phyloP scores from a whole-genome alignment of 2,329 filamentous ascomycete genomes.

The Fusarium sp. region DNA sequence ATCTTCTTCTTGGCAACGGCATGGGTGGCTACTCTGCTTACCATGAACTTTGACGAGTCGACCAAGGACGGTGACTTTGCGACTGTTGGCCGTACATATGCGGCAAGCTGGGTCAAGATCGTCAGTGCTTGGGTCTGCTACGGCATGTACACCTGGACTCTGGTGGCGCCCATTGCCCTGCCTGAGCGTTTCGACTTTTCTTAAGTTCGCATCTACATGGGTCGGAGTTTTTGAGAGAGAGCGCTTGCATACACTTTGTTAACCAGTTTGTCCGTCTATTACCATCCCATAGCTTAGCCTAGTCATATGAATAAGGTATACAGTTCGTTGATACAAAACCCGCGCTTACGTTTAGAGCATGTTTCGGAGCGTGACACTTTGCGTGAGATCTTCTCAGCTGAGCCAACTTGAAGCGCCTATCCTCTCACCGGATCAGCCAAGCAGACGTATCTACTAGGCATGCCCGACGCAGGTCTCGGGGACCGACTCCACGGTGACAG shows the following conservation, averaged over 20 bases:
- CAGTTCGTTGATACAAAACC: neutral
- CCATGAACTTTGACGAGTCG: conserved; percentile 77
- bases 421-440: conserved; percentile 27
- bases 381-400: conserved; percentile 9
- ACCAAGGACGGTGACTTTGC: conserved; percentile 81
- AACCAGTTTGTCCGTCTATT: conserved; percentile 12
- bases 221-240: conserved; percentile 31
- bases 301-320: conserved; percentile 15
- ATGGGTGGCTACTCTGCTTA: conserved; percentile 92
- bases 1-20: conserved; percentile 97
- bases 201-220: conserved; percentile 30
- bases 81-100: conserved; percentile 93
- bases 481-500: conserved; percentile 26
- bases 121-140: conserved; percentile 98
- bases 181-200: conserved; percentile 85
- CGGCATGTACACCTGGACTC: conserved; percentile 90
- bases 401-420: conserved; percentile 11
- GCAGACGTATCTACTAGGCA: conserved; percentile 13
- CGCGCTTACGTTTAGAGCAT: neutral
- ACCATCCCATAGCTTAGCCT: conserved; percentile 9
- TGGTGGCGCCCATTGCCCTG: conserved; percentile 86
- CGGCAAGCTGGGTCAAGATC: conserved; percentile 99
- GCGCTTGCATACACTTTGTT: conserved; percentile 28
- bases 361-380: conserved; percentile 6
- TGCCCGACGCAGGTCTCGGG: conserved; percentile 30